Evolutionary conservation across 441 rosid genomes (phyloP).

Genomic region (Eutrema salsugineum): DNA sequence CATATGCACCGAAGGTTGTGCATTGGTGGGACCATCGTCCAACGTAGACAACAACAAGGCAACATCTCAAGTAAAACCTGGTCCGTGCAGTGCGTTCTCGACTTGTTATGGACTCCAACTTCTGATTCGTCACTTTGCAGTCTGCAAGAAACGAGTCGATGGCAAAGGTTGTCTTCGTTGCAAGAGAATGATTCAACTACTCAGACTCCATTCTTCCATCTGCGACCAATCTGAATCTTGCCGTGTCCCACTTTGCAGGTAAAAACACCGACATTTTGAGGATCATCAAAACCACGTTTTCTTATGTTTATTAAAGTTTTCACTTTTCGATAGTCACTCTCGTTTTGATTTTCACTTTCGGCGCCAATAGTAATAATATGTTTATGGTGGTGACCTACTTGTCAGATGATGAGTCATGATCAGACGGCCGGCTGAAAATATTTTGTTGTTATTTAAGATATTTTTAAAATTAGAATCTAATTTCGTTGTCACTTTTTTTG

Average conservation of each 20-base stretch:
- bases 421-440: conserved; percentile 22
- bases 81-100: conserved; percentile 53
- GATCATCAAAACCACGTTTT: not conserved
- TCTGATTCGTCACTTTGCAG: conserved; percentile 67
- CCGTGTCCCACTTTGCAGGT: conserved; percentile 94
- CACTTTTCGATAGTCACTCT: not conserved
- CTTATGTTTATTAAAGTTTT: not conserved
- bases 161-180: conserved; percentile 73
- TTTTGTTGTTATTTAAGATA: not conserved
- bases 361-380: not conserved
- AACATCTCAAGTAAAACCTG: conserved; percentile 29
- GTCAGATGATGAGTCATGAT: conserved; percentile 15
- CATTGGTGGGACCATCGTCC: conserved; percentile 57
- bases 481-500: not conserved
- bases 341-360: conserved; percentile 14
- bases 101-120: conserved; percentile 84
- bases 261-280: conserved; percentile 14
- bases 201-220: conserved; percentile 74
- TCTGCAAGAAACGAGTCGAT: conserved; percentile 52
- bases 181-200: conserved; percentile 92
- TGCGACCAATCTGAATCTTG: conserved; percentile 68
- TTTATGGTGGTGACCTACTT: conserved; percentile 26
- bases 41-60: conserved; percentile 24
- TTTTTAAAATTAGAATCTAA: not conserved
- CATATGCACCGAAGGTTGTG: conserved; percentile 87